Base-by-base conservation (phyloP, 2,329 filamentous ascomycete genomes). In the Coniochaeta sp. region DNA sequence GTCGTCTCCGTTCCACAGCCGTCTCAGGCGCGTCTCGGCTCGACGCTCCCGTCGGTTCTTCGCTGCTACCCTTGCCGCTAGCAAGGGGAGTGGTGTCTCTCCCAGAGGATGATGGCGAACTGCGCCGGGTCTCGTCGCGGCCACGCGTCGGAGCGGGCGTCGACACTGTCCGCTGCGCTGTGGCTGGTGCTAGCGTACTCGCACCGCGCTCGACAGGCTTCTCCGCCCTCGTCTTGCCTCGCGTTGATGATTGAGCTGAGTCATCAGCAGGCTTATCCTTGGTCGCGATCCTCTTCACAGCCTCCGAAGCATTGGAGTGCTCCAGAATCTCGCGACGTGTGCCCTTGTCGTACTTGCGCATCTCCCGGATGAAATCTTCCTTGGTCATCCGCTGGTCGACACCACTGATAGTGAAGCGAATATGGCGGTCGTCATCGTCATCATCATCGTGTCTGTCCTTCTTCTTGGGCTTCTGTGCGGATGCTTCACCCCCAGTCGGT, bases 351-450 rank as follows among this genome's bases (percentile, higher is more conserved):
- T 93, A 79, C 64, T 86, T 83, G 64, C 86, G 84, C 68, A 95
- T 87, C 69, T 91, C 86, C 55, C 81, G 78, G 62, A 95, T 85
- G 69, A 95, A 93, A 68, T 92, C 89, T 5, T 88, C 85, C 74
- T 93, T 93, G 63, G 83, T 92, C 84, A 95, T 88, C 56, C 90
- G 84, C 63, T 81, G 80, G 6, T 89, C 89, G n/a, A 86, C 83
- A 36, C 87, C 85, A 52, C 82, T 85, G 64, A 93, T 89, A 1
- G 87, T 92, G 73, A 93, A 93, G 16, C 90, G 84, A 60, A 93
- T 86, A 60, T 85, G 80, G 16, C 83, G 81, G 65, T 93, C 89
- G 61, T 93, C 89, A 2, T 83, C 80, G 1, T 81, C 81, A n/a
- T 81, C 76, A 14, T 77, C 74, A 6, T n/a, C 38, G 73, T 71